Conservation (phyloP, 1,284 basidiomycete genomes). For the Coniophora puteana region DNA sequence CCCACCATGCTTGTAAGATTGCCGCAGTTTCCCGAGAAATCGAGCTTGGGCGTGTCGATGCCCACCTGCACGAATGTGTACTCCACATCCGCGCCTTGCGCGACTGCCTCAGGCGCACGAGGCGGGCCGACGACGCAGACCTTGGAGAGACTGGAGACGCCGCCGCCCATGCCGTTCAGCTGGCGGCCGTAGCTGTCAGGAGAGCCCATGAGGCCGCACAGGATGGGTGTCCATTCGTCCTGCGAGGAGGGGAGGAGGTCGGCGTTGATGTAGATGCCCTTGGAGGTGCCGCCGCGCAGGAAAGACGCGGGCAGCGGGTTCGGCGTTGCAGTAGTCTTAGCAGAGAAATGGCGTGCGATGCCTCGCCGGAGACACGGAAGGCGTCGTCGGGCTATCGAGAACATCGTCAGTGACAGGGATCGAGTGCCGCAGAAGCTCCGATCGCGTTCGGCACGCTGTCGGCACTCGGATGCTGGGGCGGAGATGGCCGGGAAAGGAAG, state of each 20-base stretch:
- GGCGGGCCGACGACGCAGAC: conserved; percentile 65
- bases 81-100: conserved; percentile 48
- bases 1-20: conserved; percentile 68
- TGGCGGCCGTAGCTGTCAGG: conserved; percentile 76
- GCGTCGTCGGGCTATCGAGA: neutral
- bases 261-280: conserved; percentile 66
- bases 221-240: conserved; percentile 54
- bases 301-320: conserved; percentile 58
- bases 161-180: conserved; percentile 83
- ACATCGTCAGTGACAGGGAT: neutral
- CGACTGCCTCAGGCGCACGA: conserved; percentile 32
- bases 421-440: neutral
- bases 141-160: conserved; percentile 76
- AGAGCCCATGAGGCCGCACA: conserved; percentile 80
- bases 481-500: neutral
- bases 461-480: neutral
- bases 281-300: conserved; percentile 75
- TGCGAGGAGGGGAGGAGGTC: conserved; percentile 46
- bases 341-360: too few species aligned
- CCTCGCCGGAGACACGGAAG: neutral
- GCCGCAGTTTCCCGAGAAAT: conserved; percentile 68
- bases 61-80: conserved; percentile 65
- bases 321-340: neutral
- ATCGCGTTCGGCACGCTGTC: neutral
- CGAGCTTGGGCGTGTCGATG: conserved; percentile 53